Percentiles rank a stretch among this genome's conserved stretches.
Conservation (phyloP, 495 filamentous ascomycete species). For the Evernia prunastri region DNA sequence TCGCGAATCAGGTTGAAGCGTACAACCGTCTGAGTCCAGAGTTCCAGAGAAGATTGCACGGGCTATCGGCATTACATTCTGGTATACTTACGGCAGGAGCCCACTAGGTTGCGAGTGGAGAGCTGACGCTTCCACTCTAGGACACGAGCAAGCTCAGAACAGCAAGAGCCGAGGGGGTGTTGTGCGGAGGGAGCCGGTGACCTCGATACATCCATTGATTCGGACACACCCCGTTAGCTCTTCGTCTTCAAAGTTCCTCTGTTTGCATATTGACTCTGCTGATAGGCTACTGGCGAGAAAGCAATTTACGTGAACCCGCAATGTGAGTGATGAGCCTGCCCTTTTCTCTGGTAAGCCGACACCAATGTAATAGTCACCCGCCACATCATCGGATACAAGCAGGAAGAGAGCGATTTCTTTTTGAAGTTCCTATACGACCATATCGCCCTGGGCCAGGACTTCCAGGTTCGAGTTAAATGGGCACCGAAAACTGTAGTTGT, state of each 20-base stretch:
- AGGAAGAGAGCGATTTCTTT: slow-evolving; percentile 70
- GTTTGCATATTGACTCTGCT: not conserved
- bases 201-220: slow-evolving; percentile 65
- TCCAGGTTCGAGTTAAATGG: slow-evolving; percentile 85
- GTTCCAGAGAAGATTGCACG: slow-evolving; percentile 67
- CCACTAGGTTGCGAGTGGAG: not conserved
- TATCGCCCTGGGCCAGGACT: slow-evolving; percentile 72
- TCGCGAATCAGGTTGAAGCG: slow-evolving; percentile 65
- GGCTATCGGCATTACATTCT: slow-evolving; percentile 69
- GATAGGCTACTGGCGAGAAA: slow-evolving; percentile 64
- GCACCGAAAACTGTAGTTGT: slow-evolving; percentile 75
- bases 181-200: slow-evolving; percentile 63
- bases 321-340: slow-evolving; percentile 49
- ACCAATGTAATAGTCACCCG: slow-evolving; percentile 49
- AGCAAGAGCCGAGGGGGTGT: slow-evolving; percentile 51
- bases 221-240: slow-evolving; percentile 60
- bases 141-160: slow-evolving; percentile 55
- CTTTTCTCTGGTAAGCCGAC: not conserved
- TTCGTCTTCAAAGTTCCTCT: not conserved
- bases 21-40: slow-evolving; percentile 69
- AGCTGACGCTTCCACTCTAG: not conserved
- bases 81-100: slow-evolving; percentile 34
- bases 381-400: slow-evolving; percentile 66
- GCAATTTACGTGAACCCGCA: slow-evolving; percentile 80
- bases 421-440: slow-evolving; percentile 88